These are phyloP conservation scores for Helianthus annuus DNA, from an alignment of 129 eudicot species.

Conservation along the genomic window HanXRQr2.0-SUNRISE NC_035433.2:82005961-82006460, in stretches of 20 bases:
- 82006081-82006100: too few relatives aligned
- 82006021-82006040: too few relatives aligned
- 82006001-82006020: too few relatives aligned
- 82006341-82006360: conserved; percentile 11
- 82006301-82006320: not conserved
- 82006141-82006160: not conserved
- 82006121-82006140: not conserved
- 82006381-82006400: not conserved
- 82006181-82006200: not conserved
- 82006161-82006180: conserved; percentile 10
- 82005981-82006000: too few relatives aligned
- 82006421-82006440: not conserved
- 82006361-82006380: not conserved
- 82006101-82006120: too few relatives aligned
- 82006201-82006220: conserved; percentile 27
- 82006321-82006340: not conserved
- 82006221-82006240: conserved; percentile 19
- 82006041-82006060: too few relatives aligned
- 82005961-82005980: too few relatives aligned
- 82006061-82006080: too few relatives aligned
- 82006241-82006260: conserved; percentile 29
- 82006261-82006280: conserved; percentile 15
- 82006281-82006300: not conserved
- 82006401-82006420: not conserved
- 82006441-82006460: not conserved